Evolutionary conservation across 2,329 filamentous ascomycete genomes (phyloP), one percentile per base, ranked within the genome.

Genomic region (Cryphonectria parasitica): DNA sequence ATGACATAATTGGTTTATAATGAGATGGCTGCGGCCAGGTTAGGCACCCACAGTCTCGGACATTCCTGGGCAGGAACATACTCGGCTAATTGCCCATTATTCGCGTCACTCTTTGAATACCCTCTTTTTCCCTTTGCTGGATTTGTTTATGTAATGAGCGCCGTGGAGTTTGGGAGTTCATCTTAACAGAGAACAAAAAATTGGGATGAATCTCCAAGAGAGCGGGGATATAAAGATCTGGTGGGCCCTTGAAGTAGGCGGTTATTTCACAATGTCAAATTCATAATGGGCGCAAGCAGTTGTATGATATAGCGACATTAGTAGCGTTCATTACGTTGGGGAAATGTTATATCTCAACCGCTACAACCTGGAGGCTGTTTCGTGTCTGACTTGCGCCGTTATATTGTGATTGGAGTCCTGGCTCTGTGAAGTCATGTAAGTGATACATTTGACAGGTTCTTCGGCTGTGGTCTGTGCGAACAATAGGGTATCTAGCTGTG

Each of bases 1-100:
- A 64, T 64, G 66, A 68, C 66, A 68, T 68, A 68, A 56, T 63
- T 41, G 31, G 17, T 19, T 64, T 64, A 7, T 64, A 64, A 64
- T 64, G 39, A 41, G 63, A 34, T 17, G 41, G 25, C n/a, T 31
- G 39, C 39, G 36, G 43, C 31, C n/a, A 22, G 58, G 63, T 64
- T 52, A n/a, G 41, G 10, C 43, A 28, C 34, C 25, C 41, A 34
- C 22, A 17, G 19, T 49, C 63, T 49, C 28, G 41, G 10, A 64
- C 41, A 34, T 34, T 36, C 8, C 10, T 49, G 61, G 63, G 63
- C 43, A 64, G 28, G 43, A 60, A 68, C 60, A 68, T 64, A 68
- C 28, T 56, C 28, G 31, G 31, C 25, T 68, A 63, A 64, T 63
- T 17, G 60, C 60, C 41, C 49, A 28, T 52, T 28, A 49, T 68